Evolutionary conservation across 1,284 basidiomycete species (phyloP), one percentile per base, ranked within the genome.

Genomic region (Peniophora sp.): DNA sequence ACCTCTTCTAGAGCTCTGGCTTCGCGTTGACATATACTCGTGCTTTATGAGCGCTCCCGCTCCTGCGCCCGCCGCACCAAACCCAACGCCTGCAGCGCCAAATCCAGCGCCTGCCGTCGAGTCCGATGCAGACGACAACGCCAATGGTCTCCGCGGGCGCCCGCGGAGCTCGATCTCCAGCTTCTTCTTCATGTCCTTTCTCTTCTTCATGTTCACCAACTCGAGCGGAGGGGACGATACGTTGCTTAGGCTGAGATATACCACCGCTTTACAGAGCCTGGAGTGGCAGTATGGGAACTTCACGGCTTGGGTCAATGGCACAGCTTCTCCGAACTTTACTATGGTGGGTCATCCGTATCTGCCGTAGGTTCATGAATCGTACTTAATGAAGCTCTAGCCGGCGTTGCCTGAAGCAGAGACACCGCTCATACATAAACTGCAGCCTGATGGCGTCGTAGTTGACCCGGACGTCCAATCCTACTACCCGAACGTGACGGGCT

Each of bases 191-290:
- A 71, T 89, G 54, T 78, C 73, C 56, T 77, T 89, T 55, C 71
- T 89, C 62, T 71, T 90, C 27, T 89, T 85, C 65, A 75, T 90
- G 74, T 76, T 90, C 62, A 85, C 82, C 34, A 85, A 79, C 58
- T 79, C 82, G 56, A 79, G 73, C 53, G 71, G 75, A 11, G 56
- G 56, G 2, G 84, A 87, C 56, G 85, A 85, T 61, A 73, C 79
- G 53, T 65, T 79, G 2, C 72, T 77, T 12, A 71, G 80, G 52
- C 78, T 75, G 56, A 78, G 81, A 52, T 85, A 84, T 61, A 71
- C 81, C 56, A 78, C 85, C 53, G 70, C 78, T n/a, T 61, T 90
- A 8, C 67, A 72, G 24, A 72, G 71, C 6, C 63, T 89, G 49
- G 72, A 72, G 38, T 69, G 77, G 56, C 79, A 87, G 56, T 64